Evolutionary conservation across 805 yeast genomes (phyloP), one percentile per base, ranked within the genome.

Genomic region (Priceomyces castillae): DNA sequence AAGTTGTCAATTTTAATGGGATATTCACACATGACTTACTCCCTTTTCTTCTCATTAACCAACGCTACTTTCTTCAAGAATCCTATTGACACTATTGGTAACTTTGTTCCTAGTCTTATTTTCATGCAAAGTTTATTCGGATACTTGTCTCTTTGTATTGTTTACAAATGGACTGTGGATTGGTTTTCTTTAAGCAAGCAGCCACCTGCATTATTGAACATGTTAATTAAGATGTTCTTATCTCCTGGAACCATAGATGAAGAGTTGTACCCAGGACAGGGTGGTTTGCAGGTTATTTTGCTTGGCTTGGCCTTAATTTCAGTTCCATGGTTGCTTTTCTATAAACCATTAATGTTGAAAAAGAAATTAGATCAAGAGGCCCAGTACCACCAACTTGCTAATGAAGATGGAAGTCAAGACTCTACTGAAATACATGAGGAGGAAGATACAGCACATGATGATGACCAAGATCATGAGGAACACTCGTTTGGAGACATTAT

Each of bases 101-200:
- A 92, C 68, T 94, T 94, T 59, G 74, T 92, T 46, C 99, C 99
- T 1, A 96, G 98, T 30, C 72, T 94, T 44, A 70, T 94, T 39
- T 94, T 94, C 67, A 89, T 94, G 97, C 96, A 90, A 66, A 85
- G 96, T 40, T 92, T 94, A 37, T 94, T 94, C 61, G 99, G 99
- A 30, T 94, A 94, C 63, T 73, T 94, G 47, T 79, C 96, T 0
- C 63, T 90, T 51, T 77, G 89, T 46, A 94, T 94, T 52, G 77
- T 94, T 23, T 92, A 88, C 75, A 94, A 94, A 67, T 94, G 99
- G 99, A 70, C 82, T 17, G 85, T 87, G 39, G 94, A 94, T 72
- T 94, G 99, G 99, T 70, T 80, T 43, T 84, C 78, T 23, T 75
- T 80, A 42, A 84, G 74, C 10, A 76, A 76, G 59, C 88, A 84